phyloP scores from a whole-genome alignment of 805 yeast species.

The Sugiyamaella lignohabitans region DNA sequence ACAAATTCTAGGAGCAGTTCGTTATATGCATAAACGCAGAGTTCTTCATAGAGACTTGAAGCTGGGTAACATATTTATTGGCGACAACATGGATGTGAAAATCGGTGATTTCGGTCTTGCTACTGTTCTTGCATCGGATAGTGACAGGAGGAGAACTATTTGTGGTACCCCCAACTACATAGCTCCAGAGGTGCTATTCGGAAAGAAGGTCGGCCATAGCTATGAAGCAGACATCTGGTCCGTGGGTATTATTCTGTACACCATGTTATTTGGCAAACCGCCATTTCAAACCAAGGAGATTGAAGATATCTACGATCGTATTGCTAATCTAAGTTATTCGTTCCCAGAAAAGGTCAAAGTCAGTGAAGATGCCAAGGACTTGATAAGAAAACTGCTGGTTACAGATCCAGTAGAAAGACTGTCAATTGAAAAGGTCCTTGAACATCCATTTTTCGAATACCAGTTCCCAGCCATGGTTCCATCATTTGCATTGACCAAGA shows the following conservation, averaged over 20 bases:
- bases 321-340: slow-evolving; percentile 68
- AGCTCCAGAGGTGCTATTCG: slow-evolving; percentile 94
- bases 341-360: slow-evolving; percentile 69
- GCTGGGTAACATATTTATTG: slow-evolving; percentile 92
- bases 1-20: slow-evolving; percentile 90
- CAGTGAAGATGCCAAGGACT: slow-evolving; percentile 62
- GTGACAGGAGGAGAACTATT: slow-evolving; percentile 80
- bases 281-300: slow-evolving; percentile 98
- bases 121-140: slow-evolving; percentile 70
- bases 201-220: slow-evolving; percentile 78
- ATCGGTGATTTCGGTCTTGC: slow-evolving; percentile 98
- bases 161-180: slow-evolving; percentile 98
- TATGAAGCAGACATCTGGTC: slow-evolving; percentile 98
- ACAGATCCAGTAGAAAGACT: slow-evolving; percentile 81
- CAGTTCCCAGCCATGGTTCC: slow-evolving; percentile 65
- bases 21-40: slow-evolving; percentile 83
- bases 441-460: slow-evolving; percentile 72
- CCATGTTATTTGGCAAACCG: slow-evolving; percentile 87
- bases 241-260: slow-evolving; percentile 92
- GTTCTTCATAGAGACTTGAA: slow-evolving; percentile 95
- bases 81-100: slow-evolving; percentile 86
- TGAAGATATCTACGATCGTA: slow-evolving; percentile 83
- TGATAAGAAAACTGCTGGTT: slow-evolving; percentile 61
- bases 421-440: slow-evolving; percentile 66
- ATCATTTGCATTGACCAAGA: slow-evolving; percentile 51